Evolutionary conservation across 2,329 filamentous ascomycete genomes (phyloP).

Genomic region (Blastomyces gilchristii): DNA sequence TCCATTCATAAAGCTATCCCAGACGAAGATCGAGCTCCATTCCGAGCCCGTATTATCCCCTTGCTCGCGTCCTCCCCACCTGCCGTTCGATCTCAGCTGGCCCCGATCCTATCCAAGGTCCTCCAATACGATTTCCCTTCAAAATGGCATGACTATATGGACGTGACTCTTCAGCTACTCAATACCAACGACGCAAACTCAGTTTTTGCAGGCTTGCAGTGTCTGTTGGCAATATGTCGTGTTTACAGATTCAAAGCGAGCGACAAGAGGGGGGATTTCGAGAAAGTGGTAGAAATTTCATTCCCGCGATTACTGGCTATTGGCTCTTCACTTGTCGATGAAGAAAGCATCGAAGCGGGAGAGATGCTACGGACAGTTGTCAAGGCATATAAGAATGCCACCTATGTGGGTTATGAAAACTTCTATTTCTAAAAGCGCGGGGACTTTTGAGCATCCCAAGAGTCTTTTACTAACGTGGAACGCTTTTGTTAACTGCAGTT

Average conservation of each 20-base stretch:
- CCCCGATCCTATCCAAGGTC: constrained; percentile 91
- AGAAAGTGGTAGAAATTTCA: constrained; percentile 82
- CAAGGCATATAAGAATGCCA: constrained; percentile 97
- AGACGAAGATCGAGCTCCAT: constrained; percentile 78
- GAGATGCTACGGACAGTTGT: constrained; percentile 94
- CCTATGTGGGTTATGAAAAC: constrained; percentile 54
- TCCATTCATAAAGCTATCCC: constrained; percentile 64
- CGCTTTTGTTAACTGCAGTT: constrained; percentile 46
- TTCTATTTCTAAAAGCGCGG: constrained; percentile 5
- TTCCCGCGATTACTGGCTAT: constrained; percentile 83
- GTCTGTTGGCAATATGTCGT: constrained; percentile 84
- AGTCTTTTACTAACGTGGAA: not conserved
- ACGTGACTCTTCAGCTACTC: constrained; percentile 80
- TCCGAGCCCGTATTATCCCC: constrained; percentile 80
- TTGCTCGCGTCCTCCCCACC: constrained; percentile 71
- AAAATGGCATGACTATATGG: constrained; percentile 88
- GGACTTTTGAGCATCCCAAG: not conserved
- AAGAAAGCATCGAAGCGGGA: constrained; percentile 85
- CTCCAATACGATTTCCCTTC: constrained; percentile 90
- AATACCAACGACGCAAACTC: constrained; percentile 76
- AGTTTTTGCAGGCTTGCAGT: constrained; percentile 88
- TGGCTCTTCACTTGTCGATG: constrained; percentile 77
- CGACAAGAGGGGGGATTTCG: constrained; percentile 73
- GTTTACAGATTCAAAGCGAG: constrained; percentile 91
- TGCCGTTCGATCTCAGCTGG: constrained; percentile 80